Percentiles rank a stretch among this genome's conserved stretches.
Conservation (phyloP, 2,329 filamentous ascomycete genomes). For the Aotearoamyces nothofagi region DNA sequence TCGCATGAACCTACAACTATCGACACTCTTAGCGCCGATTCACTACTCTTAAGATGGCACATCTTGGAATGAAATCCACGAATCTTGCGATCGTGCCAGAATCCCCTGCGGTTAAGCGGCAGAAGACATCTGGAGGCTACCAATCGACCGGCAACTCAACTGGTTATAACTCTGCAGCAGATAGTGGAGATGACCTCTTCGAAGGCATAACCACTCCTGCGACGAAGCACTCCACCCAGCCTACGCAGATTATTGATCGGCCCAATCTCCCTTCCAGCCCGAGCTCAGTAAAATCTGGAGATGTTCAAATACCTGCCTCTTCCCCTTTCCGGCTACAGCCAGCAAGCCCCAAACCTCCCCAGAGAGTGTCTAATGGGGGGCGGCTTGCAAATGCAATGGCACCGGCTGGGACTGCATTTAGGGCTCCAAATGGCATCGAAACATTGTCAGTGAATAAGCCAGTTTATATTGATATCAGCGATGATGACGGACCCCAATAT, state of each 20-base stretch:
- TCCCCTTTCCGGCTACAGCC: constrained; percentile 39
- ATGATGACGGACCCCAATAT: constrained; percentile 38
- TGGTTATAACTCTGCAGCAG: constrained; percentile 23
- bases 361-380: constrained; percentile 5
- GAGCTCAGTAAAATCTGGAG: constrained; percentile 20
- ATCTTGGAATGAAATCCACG: neutral
- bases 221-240: constrained; percentile 31
- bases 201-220: constrained; percentile 17
- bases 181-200: constrained; percentile 29
- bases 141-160: constrained; percentile 13
- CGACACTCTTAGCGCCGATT: too few relatives aligned
- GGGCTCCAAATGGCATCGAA: constrained; percentile 27
- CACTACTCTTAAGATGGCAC: too few relatives aligned
- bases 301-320: constrained; percentile 77
- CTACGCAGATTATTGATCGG: constrained; percentile 21
- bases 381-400: constrained; percentile 50
- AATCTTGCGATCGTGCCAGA: constrained; percentile 6
- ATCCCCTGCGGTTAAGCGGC: constrained; percentile 18
- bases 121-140: constrained; percentile 17
- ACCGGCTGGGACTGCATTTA: constrained; percentile 59
- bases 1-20: too few relatives aligned
- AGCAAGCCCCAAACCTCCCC: constrained; percentile 17
- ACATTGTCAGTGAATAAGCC: constrained; percentile 24
- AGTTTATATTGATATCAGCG: constrained; percentile 33
- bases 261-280: constrained; percentile 13